Percentiles rank a stretch among this genome's conserved stretches.
Conservation (phyloP, 495 filamentous ascomycete species). For the Penicillium manginii region DNA sequence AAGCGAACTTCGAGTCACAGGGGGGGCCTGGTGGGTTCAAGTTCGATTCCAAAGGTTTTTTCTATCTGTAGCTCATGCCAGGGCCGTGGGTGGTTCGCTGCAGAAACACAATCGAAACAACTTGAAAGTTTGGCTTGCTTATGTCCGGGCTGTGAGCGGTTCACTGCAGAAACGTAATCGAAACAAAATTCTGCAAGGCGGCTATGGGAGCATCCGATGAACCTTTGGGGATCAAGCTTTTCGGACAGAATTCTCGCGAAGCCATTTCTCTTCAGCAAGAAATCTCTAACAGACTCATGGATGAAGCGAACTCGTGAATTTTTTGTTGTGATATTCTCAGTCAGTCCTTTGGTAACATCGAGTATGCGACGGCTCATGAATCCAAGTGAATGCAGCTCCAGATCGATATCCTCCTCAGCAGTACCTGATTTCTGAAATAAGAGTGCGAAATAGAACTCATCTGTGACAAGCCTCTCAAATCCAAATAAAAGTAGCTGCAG, state of each 20-base stretch:
- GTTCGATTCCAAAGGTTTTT: too few relatives aligned
- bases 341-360: conserved; percentile 1
- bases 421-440: not conserved
- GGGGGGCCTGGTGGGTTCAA: too few relatives aligned
- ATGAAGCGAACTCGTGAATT: conserved; percentile 2
- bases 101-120: too few relatives aligned
- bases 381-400: not conserved
- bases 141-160: too few relatives aligned
- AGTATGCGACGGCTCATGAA: not conserved
- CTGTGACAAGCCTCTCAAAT: not conserved
- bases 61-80: too few relatives aligned
- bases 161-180: too few relatives aligned
- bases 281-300: conserved; percentile 3
- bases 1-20: too few relatives aligned
- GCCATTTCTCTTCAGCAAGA: conserved; percentile 1
- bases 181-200: too few relatives aligned
- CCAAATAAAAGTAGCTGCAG: not conserved
- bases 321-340: not conserved
- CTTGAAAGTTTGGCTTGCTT: too few relatives aligned
- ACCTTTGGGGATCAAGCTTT: not conserved
- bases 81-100: too few relatives aligned
- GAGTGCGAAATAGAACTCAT: conserved; percentile 3
- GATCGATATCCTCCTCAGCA: not conserved
- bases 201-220: too few relatives aligned
- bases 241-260: not conserved